phyloP scores from a whole-genome alignment of 1,284 basidiomycete genomes.

The Melanopsichium pennsylvanicum region DNA sequence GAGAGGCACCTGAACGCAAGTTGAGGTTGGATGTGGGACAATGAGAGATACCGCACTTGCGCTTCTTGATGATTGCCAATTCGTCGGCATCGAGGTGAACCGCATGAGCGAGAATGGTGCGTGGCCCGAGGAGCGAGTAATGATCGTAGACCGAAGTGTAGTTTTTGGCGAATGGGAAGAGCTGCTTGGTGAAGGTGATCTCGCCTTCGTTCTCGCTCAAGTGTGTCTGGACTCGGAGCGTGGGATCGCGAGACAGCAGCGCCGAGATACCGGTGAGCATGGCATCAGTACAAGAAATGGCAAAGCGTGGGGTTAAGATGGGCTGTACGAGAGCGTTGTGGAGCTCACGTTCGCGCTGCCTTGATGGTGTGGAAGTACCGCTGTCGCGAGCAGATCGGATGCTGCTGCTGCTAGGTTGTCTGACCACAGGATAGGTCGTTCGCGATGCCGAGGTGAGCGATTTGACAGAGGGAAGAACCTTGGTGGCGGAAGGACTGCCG shows the following conservation, averaged over 20 bases:
- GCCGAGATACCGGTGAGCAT: conserved; percentile 75
- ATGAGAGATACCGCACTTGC: conserved; percentile 82
- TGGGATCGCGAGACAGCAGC: conserved; percentile 68
- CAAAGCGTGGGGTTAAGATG: conserved; percentile 92
- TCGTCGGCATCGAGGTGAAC: conserved; percentile 79
- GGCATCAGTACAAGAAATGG: conserved; percentile 84
- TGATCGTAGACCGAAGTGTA: conserved; percentile 77
- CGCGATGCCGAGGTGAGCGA: conserved; percentile 4
- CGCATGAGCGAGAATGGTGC: conserved; percentile 91
- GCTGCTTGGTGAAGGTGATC: conserved; percentile 73
- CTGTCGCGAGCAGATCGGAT: conserved; percentile 34
- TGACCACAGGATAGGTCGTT: conserved; percentile 10
- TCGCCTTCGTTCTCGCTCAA: conserved; percentile 85
- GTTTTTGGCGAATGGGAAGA: conserved; percentile 70
- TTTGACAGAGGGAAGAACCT: conserved; percentile 17
- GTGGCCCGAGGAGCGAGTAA: conserved; percentile 76
- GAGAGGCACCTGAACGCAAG: conserved; percentile 81
- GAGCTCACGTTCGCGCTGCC: conserved; percentile 41
- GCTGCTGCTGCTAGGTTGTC: conserved; percentile 39
- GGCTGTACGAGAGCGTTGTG: conserved; percentile 75
- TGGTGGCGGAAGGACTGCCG: conserved; percentile 34
- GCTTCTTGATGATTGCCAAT: conserved; percentile 75
- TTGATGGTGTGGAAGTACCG: conserved; percentile 39
- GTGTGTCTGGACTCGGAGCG: conserved; percentile 87
- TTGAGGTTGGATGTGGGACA: conserved; percentile 90